Evolutionary conservation across 2,329 filamentous ascomycete species (phyloP).

Genomic region (Aspergillus fischeri): DNA sequence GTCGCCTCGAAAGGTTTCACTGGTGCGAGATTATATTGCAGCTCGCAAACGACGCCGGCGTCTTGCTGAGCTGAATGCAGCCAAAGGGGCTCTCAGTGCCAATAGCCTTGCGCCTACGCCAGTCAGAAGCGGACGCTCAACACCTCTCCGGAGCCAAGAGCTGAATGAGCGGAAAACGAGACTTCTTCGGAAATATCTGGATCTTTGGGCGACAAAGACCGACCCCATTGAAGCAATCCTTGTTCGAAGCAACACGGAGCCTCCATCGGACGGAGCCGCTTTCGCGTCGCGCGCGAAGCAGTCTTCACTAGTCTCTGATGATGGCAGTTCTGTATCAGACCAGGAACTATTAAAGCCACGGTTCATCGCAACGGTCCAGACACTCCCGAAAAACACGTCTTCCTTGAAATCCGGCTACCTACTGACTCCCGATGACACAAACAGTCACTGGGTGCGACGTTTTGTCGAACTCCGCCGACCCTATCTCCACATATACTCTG

Average conservation of each 20-base stretch:
- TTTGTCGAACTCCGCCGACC: constrained; percentile 90
- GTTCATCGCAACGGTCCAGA: constrained; percentile 71
- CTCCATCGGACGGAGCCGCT: constrained; percentile 35
- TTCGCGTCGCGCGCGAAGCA: constrained; percentile 22
- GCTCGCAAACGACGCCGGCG: constrained; percentile 70
- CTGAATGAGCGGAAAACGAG: constrained; percentile 35
- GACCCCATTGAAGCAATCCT: constrained; percentile 42
- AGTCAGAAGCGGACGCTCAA: constrained; percentile 32
- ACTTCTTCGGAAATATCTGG: constrained; percentile 40
- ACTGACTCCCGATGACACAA: constrained; percentile 73
- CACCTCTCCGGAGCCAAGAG: constrained; percentile 33
- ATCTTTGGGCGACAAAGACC: constrained; percentile 40
- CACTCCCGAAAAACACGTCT: constrained; percentile 73
- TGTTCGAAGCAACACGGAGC: constrained; percentile 42
- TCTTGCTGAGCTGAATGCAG: constrained; percentile 72
- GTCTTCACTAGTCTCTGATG: constrained; percentile 15
- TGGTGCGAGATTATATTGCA: constrained; percentile 82
- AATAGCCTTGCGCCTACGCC: constrained; percentile 36
- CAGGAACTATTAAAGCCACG: constrained; percentile 51
- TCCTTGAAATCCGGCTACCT: constrained; percentile 85
- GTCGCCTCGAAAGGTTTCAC: constrained; percentile 82
- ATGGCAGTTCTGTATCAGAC: constrained; percentile 25
- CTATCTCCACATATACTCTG: constrained; percentile 85
- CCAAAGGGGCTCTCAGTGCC: constrained; percentile 41
- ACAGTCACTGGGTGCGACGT: constrained; percentile 79